phyloP scores from a whole-genome alignment of 73 alveolate species.

The Durusdinium trenchii region DNA sequence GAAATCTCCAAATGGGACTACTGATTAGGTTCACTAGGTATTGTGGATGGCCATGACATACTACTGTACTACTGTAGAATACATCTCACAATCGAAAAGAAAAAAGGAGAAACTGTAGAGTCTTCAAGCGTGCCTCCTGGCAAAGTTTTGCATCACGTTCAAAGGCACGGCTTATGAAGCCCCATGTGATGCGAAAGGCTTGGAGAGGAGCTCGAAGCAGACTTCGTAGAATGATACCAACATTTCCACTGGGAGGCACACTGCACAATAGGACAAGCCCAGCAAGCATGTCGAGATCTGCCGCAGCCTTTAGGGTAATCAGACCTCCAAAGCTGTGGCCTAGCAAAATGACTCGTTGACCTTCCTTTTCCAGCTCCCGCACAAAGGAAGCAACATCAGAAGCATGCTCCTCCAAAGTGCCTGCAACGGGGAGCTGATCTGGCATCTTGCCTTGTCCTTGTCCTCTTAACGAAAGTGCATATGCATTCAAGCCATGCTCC shows the following conservation, averaged over 20 bases:
- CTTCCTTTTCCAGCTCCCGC: constrained; percentile 4
- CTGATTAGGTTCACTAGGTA: too few species aligned
- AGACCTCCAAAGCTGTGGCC: constrained; percentile 92
- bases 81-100: neutral
- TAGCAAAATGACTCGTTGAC: constrained; percentile 44
- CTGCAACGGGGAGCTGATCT: constrained; percentile 28
- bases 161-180: constrained; percentile 70
- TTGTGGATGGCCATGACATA: too few species aligned
- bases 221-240: constrained; percentile 86
- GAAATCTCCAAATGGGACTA: too few species aligned
- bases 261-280: constrained; percentile 65
- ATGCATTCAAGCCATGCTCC: constrained; percentile 46
- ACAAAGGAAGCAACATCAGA: constrained; percentile 59
- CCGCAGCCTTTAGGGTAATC: constrained; percentile 33
- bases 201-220: constrained; percentile 64
- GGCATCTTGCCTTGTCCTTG: constrained; percentile 60
- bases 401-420: constrained; percentile 78
- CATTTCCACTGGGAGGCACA: constrained; percentile 83
- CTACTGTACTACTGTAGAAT: too few species aligned
- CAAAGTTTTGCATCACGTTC: constrained; percentile 86
- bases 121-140: constrained; percentile 17
- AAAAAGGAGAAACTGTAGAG: neutral
- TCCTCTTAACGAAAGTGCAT: constrained; percentile 71
- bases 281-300: constrained; percentile 2
- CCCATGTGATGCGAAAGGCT: constrained; percentile 92